Conservation (phyloP, 2,329 filamentous ascomycete genomes). For the Parasarocladium wereldwijsianum region DNA sequence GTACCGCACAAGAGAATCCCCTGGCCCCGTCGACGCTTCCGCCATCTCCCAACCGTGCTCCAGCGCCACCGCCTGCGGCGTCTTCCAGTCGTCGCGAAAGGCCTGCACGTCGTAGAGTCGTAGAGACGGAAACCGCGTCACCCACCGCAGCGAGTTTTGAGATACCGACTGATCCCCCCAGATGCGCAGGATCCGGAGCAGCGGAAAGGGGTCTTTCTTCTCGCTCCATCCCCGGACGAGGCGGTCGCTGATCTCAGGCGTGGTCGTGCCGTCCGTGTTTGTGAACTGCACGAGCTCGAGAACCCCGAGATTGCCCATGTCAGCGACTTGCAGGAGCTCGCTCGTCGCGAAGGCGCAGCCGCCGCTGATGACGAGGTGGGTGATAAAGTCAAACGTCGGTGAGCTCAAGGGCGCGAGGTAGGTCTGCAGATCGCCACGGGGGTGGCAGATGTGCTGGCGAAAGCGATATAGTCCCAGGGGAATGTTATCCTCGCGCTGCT, state of each 20-base stretch:
- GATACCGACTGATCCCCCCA: conserved; percentile 26
- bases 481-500: conserved; percentile 20
- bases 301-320: conserved; percentile 30
- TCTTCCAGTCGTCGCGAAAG: conserved; percentile 20
- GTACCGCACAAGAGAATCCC: conserved; percentile 19
- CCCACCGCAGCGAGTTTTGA: conserved; percentile 22
- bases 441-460: conserved; percentile 23
- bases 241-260: conserved; percentile 27
- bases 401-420: conserved; percentile 24
- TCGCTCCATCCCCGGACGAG: conserved; percentile 31
- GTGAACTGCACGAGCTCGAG: conserved; percentile 29
- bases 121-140: conserved; percentile 27
- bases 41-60: conserved; percentile 20
- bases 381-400: conserved; percentile 21
- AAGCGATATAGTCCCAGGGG: conserved; percentile 22
- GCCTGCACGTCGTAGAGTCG: conserved; percentile 28
- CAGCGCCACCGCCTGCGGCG: conserved; percentile 10
- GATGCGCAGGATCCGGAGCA: conserved; percentile 30
- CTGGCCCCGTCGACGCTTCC: conserved; percentile 10
- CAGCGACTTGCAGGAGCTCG: conserved; percentile 25
- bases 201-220: conserved; percentile 25
- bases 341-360: conserved; percentile 18
- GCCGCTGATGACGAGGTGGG: conserved; percentile 24
- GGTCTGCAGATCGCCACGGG: conserved; percentile 15
- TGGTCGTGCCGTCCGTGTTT: conserved; percentile 12